These are phyloP conservation scores for Coemansia sp. DNA, from an alignment of 371 early-diverging fungal species.

Conservation along the genomic window DNA sequence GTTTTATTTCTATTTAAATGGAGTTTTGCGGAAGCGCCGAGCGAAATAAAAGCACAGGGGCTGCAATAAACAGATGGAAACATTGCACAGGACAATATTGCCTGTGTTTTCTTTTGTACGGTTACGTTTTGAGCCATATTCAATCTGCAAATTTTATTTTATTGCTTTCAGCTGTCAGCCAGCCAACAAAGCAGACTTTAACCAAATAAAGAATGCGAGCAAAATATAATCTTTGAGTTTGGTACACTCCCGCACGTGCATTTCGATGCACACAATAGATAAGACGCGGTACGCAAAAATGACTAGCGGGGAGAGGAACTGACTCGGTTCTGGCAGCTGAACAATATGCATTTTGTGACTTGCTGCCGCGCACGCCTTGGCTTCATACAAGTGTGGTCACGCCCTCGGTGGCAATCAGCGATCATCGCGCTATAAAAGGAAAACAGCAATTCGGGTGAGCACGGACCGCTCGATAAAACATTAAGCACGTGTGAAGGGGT, in stretches of 20 bases:
- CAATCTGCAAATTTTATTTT: neutral
- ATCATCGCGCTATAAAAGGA: neutral
- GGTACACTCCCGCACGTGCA: neutral
- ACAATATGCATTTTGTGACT: neutral
- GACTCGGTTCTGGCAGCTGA: neutral
- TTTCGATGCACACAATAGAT: neutral
- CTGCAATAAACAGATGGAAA: neutral
- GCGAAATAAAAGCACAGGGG: neutral
- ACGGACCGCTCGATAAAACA: conserved; percentile 1
- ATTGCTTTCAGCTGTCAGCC: neutral
- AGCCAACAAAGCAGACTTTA: neutral
- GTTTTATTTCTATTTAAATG: neutral
- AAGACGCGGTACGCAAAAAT: neutral
- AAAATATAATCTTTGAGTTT: neutral
- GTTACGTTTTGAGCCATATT: neutral
- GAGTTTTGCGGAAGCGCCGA: neutral
- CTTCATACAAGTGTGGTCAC: neutral
- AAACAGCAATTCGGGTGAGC: conserved; percentile 4
- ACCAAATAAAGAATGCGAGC: neutral
- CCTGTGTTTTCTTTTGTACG: neutral
- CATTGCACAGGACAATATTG: neutral
- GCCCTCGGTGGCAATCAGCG: neutral
- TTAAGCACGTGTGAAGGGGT: conserved; percentile 5
- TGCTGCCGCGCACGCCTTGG: neutral
- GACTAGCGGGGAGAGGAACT: neutral